Evolutionary conservation across 2,329 filamentous ascomycete genomes (phyloP).

Genomic region (Penicillium sumatraense): DNA sequence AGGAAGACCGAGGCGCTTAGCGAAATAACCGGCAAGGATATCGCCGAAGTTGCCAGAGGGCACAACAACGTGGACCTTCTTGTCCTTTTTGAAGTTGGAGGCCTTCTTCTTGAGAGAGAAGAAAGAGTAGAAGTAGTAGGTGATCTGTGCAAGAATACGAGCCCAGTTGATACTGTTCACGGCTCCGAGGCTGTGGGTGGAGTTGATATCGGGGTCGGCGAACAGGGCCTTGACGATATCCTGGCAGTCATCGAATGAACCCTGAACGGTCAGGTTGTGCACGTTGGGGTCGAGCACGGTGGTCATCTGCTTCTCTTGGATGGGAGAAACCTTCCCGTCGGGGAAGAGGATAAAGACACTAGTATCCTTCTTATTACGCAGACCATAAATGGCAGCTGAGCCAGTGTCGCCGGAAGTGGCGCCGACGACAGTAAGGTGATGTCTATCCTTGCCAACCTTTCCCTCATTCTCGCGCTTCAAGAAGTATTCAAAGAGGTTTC

Average conservation of each 20-base stretch:
- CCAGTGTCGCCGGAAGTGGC: conserved; percentile 87
- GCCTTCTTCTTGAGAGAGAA: conserved; percentile 73
- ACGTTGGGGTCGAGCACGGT: conserved; percentile 86
- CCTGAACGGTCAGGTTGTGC: conserved; percentile 86
- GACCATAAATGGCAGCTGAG: conserved; percentile 92
- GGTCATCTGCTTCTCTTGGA: conserved; percentile 97
- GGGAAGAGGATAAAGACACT: conserved; percentile 95
- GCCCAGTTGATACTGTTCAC: conserved; percentile 93
- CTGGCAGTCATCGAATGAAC: conserved; percentile 96
- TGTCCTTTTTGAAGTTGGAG: conserved; percentile 62
- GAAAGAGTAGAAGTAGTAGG: conserved; percentile 96
- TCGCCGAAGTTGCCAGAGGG: conserved; percentile 98
- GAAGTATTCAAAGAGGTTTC: conserved; percentile 75
- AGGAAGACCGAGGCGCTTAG: conserved; percentile 85
- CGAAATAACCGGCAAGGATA: conserved; percentile 87
- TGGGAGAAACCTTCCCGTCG: conserved; percentile 84
- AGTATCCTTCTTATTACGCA: conserved; percentile 94
- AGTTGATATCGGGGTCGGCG: conserved; percentile 81
- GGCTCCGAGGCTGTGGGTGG: conserved; percentile 80
- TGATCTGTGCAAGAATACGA: conserved; percentile 92
- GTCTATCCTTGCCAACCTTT: conserved; percentile 60
- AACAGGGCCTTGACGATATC: conserved; percentile 95
- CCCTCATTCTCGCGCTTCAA: conserved; percentile 50
- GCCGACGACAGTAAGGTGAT: conserved; percentile 84
- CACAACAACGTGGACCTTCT: conserved; percentile 76